These are phyloP conservation scores for Pythium brassicae DNA, from an alignment of 352 stramenopile genomes.

Conservation along the genomic window DNA sequence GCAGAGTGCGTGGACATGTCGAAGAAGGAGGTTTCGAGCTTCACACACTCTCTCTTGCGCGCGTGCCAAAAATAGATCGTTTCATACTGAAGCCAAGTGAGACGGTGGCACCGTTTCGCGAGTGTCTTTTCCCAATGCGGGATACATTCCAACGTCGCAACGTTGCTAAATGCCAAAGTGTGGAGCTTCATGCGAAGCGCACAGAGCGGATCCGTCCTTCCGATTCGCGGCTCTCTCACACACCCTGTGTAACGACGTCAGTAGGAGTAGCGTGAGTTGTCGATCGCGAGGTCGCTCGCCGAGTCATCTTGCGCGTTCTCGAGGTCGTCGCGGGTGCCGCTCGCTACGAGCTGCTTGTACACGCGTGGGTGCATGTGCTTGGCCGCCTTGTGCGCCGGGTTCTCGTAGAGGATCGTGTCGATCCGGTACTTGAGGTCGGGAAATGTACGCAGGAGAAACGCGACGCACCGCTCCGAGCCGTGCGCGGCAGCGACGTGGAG, in stretches of 20 bases:
- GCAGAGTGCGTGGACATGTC: no score
- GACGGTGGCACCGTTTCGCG: no score
- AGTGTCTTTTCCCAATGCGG: no score
- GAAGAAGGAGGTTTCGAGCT: no score
- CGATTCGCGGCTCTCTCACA: no score
- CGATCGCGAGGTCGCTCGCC: constrained; percentile 21
- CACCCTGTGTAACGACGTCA: constrained; percentile 6
- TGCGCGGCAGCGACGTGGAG: constrained; percentile 52
- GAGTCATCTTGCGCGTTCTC: constrained; percentile 52
- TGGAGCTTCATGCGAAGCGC: no score
- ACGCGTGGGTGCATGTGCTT: constrained; percentile 40
- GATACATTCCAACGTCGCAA: no score
- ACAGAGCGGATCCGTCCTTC: no score
- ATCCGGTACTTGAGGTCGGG: constrained; percentile 32
- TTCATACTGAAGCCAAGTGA: not conserved
- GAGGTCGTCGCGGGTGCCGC: constrained; percentile 37
- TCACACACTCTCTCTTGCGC: no score
- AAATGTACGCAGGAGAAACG: constrained; percentile 35
- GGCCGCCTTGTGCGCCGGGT: constrained; percentile 51
- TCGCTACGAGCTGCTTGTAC: constrained; percentile 29
- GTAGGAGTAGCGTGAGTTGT: constrained; percentile 29
- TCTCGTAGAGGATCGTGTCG: constrained; percentile 45
- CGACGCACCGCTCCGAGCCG: constrained; percentile 38
- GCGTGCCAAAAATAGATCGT: not conserved
- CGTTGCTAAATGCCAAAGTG: no score